Conservation (phyloP, 2,329 filamentous ascomycete genomes). For the Fonsecaea pedrosoi region DNA sequence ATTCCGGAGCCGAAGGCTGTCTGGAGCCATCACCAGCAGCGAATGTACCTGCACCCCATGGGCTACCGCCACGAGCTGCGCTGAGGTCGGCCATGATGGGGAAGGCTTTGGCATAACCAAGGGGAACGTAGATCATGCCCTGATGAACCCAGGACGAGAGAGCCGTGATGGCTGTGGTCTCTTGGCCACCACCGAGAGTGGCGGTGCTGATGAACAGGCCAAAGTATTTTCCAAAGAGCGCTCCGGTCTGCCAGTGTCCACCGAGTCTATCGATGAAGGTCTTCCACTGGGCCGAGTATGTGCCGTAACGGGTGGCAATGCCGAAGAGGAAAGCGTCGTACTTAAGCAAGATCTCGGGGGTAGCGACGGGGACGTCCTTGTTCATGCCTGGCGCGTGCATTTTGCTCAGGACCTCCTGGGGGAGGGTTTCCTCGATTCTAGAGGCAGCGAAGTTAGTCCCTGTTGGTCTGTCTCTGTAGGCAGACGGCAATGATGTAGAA, state of each 20-base stretch:
- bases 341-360: conserved; percentile 66
- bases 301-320: conserved; percentile 94
- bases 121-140: conserved; percentile 93
- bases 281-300: conserved; percentile 97
- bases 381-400: conserved; percentile 85
- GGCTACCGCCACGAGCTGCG: conserved; percentile 83
- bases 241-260: conserved; percentile 78
- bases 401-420: conserved; percentile 81
- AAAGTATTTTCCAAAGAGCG: conserved; percentile 84
- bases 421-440: conserved; percentile 83
- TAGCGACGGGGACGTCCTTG: conserved; percentile 68
- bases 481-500: not conserved
- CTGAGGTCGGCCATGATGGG: conserved; percentile 69
- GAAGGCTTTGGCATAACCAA: conserved; percentile 88
- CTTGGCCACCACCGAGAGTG: conserved; percentile 86
- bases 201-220: conserved; percentile 91
- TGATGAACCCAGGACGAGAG: conserved; percentile 91
- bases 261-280: conserved; percentile 84
- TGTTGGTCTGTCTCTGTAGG: not conserved
- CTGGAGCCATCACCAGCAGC: conserved; percentile 78
- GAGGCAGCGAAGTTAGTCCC: not conserved
- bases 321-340: conserved; percentile 94
- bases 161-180: conserved; percentile 79
- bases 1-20: conserved; percentile 76
- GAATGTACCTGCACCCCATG: conserved; percentile 96